phyloP scores from a whole-genome alignment of 345 rosid genomes.

The Streptanthus diversifolius region DNA sequence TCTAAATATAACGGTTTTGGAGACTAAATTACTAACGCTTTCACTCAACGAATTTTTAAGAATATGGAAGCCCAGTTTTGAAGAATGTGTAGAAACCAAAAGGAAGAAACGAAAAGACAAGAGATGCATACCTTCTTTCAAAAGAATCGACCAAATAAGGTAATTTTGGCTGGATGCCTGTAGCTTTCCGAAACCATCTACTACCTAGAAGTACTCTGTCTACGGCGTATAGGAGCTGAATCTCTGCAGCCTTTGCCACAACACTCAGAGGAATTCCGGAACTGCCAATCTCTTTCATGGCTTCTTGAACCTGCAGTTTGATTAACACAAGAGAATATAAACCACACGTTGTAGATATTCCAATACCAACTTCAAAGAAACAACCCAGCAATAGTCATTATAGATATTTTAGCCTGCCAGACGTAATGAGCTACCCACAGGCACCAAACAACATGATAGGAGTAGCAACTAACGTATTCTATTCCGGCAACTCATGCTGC shows the following conservation, averaged over 20 bases:
- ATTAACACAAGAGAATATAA: slow-evolving; percentile 6
- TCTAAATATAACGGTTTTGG: not conserved
- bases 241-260: slow-evolving; percentile 93
- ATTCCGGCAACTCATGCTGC: not conserved
- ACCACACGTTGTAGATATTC: not conserved
- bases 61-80: not conserved
- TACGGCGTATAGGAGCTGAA: slow-evolving; percentile 74
- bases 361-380: not conserved
- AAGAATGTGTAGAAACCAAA: not conserved
- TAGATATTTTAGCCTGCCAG: not conserved
- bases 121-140: slow-evolving; percentile 64
- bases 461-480: not conserved
- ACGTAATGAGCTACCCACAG: not conserved
- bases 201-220: slow-evolving; percentile 81
- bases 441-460: not conserved
- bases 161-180: slow-evolving; percentile 91
- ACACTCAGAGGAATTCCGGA: slow-evolving; percentile 81
- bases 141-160: slow-evolving; percentile 91
- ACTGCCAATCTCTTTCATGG: slow-evolving; percentile 83
- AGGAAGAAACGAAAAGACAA: not conserved
- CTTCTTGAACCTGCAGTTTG: slow-evolving; percentile 75
- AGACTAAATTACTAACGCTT: not conserved
- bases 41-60: not conserved
- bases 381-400: not conserved
- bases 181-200: slow-evolving; percentile 88